Percentiles rank a stretch among this genome's conserved stretches.
Conservation (phyloP, 2,329 filamentous ascomycete species). For the Fusarium verrucosum region DNA sequence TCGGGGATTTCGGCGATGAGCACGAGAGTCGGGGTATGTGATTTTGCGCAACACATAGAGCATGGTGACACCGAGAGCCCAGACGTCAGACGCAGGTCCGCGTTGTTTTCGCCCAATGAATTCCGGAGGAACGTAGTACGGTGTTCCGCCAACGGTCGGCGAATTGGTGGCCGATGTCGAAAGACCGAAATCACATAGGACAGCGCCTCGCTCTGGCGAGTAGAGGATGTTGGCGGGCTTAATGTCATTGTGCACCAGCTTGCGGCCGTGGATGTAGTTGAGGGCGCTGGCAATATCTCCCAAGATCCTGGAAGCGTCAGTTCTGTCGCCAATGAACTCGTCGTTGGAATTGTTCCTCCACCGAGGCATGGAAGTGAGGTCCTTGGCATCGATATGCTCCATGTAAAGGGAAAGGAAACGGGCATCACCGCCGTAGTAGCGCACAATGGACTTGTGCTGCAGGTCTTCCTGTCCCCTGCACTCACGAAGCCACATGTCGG, state of each 20-base stretch:
- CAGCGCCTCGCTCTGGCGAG: conserved; percentile 65
- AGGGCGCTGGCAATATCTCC: conserved; percentile 64
- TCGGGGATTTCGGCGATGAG: conserved; percentile 57
- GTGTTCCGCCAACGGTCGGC: conserved; percentile 64
- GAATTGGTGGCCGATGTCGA: conserved; percentile 59
- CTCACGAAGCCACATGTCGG: conserved; percentile 68
- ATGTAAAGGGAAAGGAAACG: conserved; percentile 69
- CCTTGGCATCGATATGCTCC: conserved; percentile 67
- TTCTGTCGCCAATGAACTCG: conserved; percentile 59
- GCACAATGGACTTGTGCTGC: conserved; percentile 66
- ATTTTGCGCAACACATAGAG: conserved; percentile 67
- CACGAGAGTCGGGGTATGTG: conserved; percentile 62
- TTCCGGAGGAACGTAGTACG: conserved; percentile 70
- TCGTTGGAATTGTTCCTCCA: conserved; percentile 61
- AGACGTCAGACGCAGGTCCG: conserved; percentile 65
- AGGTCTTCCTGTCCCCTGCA: conserved; percentile 65
- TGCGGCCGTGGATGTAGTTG: conserved; percentile 64
- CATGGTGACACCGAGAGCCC: conserved; percentile 69
- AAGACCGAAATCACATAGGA: conserved; percentile 69
- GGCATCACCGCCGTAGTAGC: conserved; percentile 67
- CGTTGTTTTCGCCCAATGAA: conserved; percentile 65
- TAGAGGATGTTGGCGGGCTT: conserved; percentile 71
- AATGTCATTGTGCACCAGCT: conserved; percentile 69
- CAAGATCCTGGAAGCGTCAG: conserved; percentile 63
- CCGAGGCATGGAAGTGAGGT: conserved; percentile 58